These are phyloP conservation scores for Paraphaeosphaeria sporulosa DNA, from an alignment of 2,329 filamentous ascomycete species.

Conservation along the genomic window DNA sequence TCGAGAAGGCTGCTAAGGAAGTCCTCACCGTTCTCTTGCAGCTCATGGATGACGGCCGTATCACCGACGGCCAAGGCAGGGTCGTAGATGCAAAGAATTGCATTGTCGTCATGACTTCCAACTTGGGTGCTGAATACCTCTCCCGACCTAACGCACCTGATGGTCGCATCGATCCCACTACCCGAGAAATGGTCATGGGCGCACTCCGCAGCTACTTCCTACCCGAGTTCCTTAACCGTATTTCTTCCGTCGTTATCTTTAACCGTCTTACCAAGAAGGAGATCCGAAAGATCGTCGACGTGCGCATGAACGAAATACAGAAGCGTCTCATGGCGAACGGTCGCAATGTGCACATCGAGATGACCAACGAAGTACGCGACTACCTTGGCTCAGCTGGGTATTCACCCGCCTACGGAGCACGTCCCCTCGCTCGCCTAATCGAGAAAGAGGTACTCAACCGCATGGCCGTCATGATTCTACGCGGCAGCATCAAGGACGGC, in stretches of 20 bases:
- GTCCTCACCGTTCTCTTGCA: constrained; percentile 96
- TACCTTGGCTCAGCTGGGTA: constrained; percentile 93
- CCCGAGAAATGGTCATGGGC: constrained; percentile 87
- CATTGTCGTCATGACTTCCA: constrained; percentile 99
- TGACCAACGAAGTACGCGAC: constrained; percentile 85
- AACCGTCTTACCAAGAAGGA: constrained; percentile 90
- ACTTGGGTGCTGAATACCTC: constrained; percentile 94
- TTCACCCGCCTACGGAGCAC: constrained; percentile 92
- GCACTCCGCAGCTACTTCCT: constrained; percentile 95
- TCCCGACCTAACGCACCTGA: constrained; percentile 78
- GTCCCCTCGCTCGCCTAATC: constrained; percentile 86
- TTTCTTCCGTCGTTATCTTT: constrained; percentile 96
- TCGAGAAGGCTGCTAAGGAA: constrained; percentile 98
- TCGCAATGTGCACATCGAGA: constrained; percentile 83
- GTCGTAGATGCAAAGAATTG: constrained; percentile 96
- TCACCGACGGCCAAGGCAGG: constrained; percentile 96
- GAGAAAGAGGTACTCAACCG: constrained; percentile 97
- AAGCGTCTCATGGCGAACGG: constrained; percentile 85
- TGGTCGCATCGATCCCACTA: constrained; percentile 85
- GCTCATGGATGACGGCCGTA: constrained; percentile 98
- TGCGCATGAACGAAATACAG: constrained; percentile 88
- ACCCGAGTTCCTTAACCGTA: constrained; percentile 97
- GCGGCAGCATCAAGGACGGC: constrained; percentile 83
- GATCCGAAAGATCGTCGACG: constrained; percentile 94
- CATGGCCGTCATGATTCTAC: constrained; percentile 87